Evolutionary conservation across 805 yeast species (phyloP), one percentile per base, ranked within the genome.

Genomic region (Debaryomyces castellii): DNA sequence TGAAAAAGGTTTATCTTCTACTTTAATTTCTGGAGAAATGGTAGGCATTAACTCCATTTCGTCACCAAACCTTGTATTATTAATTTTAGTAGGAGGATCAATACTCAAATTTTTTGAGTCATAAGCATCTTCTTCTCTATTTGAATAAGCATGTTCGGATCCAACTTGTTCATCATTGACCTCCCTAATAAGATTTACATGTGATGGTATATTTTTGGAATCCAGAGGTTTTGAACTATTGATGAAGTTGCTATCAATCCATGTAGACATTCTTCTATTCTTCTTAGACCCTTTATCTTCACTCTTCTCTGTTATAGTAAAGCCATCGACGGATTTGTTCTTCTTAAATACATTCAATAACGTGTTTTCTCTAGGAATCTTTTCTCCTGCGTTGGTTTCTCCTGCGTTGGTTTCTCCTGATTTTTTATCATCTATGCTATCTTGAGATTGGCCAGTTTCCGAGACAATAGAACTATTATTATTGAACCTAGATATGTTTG

Each of bases 171-270:
- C 67, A 33, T 62, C 67, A 11, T 54, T 52, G 6, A 66, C 63
- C 49, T 64, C 71, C 36, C 68, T 54, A 7, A 66, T 65, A 36
- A 63, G 56, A 46, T 63, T 57, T 20, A 25, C 22, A 20, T 54
- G 49, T 4, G 56, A 30, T 16, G 16, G 3, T 3, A 16, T 14
- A 16, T 20, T 30, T 16, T 16, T 30, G 16, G 20, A 5, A 16
- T 30, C 34, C 34, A 30, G 34, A 30, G 18, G 3, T 30, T 30
- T 30, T 16, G 34, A 14, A 5, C 3, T 16, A 30, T 30, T 30
- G 4, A 30, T 16, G 7, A 30, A 30, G 16, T 30, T 30, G 12
- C 16, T 30, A 6, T 30, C 34, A 30, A 30, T 30, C 34, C 34
- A 30, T 4, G 34, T 30, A 3, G 34, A 30, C 34, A 30, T 30